Evolutionary conservation across 345 rosid species (phyloP), one percentile per base, ranked within the genome.

Genomic region (Brassica incana): DNA sequence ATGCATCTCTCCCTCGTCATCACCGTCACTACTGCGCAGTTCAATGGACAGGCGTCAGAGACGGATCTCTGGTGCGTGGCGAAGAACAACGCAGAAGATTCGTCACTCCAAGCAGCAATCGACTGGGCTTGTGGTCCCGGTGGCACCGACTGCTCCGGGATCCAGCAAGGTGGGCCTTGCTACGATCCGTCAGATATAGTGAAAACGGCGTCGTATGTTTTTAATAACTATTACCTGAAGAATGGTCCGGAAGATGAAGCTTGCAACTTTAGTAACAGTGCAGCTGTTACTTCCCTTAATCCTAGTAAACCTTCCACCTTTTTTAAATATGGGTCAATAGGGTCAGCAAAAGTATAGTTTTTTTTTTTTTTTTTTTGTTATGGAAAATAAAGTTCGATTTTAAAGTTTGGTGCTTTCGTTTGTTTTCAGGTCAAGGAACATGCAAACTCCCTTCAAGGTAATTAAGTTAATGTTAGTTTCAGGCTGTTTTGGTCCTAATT

Each of bases 61-160:
- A 67, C 80, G 81, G 91, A 89, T 73, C 91, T 92, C 0, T 92
- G 94, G 92, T 94, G 98, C 82, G 98, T 92, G 52, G 93, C 97
- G 2, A 90, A 88, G 92, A 90, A 91, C 86, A 91, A 94, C 85
- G 97, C 90, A 2, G 91, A 86, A 36, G 95, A 94, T 74, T 85
- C 89, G 11, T 0, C 88, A 7, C 77, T 95, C 16, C 97, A 91
- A 80, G 87, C 87, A 5, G 97, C 90, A 5, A 75, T 95, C 65
- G 97, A 95, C 74, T 92, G 90, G 76, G 99, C 99, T 32, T 95
- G 99, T 52, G 97, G 99, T 0, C 78, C 83, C 6, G 97, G 97
- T 0, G 90, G 94, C 3, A 89, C 91, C 0, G 95, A 95, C 75
- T 95, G 99, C 67, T 73, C 87, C 0, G 85, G 78, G 36, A 87